A percentile compares a stretch with the other conserved stretches of the same genome.
These are phyloP conservation scores for Cyclocybe aegerita DNA, from an alignment of 768 basidiomycete species.

Conservation along the genomic window DNA sequence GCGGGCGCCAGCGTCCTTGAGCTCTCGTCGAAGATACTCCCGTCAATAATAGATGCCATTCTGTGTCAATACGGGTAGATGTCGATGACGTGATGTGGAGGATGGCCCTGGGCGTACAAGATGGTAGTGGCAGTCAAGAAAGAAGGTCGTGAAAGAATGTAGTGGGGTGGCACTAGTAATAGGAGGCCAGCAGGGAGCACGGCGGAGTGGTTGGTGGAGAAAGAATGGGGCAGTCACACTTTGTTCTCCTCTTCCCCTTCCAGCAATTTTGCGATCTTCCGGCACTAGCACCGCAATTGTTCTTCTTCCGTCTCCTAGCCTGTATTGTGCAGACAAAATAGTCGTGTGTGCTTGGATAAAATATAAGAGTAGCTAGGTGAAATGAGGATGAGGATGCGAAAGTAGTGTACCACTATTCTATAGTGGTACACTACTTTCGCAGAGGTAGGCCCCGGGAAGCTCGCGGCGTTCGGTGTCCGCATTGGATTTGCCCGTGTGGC, in stretches of 20 bases:
- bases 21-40: constrained; percentile 38
- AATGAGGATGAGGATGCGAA: too few relatives aligned
- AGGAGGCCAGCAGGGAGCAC: constrained; percentile 1
- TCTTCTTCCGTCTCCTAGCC: background rate
- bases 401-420: too few relatives aligned
- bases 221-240: background rate
- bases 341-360: too few relatives aligned
- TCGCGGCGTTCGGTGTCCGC: too few relatives aligned
- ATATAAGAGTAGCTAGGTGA: too few relatives aligned
- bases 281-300: constrained; percentile 11
- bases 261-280: background rate
- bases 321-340: too few relatives aligned
- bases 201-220: constrained; percentile 4
- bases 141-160: constrained; percentile 6
- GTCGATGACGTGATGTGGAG: background rate
- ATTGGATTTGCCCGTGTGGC: too few relatives aligned
- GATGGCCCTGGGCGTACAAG: constrained; percentile 6
- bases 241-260: background rate
- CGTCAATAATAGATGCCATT: constrained; percentile 27
- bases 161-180: background rate
- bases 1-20: constrained; percentile 74
- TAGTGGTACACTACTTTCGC: too few relatives aligned
- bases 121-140: constrained; percentile 8
- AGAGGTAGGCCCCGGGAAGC: too few relatives aligned
- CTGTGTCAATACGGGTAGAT: background rate